phyloP scores from a whole-genome alignment of 495 filamentous ascomycete genomes.

The Neurospora sp. region DNA sequence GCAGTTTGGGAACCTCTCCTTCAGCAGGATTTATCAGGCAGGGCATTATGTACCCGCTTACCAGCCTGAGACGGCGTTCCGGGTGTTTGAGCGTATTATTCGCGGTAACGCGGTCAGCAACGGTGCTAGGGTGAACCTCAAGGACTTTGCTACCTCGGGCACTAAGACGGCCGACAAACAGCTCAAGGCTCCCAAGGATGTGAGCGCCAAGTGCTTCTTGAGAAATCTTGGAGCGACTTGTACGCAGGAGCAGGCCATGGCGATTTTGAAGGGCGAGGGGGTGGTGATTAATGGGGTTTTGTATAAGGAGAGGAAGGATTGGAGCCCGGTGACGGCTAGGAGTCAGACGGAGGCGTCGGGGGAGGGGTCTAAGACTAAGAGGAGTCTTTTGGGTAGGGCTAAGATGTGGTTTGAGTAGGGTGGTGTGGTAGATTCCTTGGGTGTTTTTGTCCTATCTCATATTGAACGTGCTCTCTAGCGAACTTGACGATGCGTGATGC shows the following conservation, averaged over 20 bases:
- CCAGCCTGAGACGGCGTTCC: slow-evolving; percentile 53
- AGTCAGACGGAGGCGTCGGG: slow-evolving; percentile 20
- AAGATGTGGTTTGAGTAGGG: not conserved
- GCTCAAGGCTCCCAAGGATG: slow-evolving; percentile 30
- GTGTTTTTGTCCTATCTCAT: not conserved
- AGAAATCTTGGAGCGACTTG: slow-evolving; percentile 42
- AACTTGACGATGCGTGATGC: not conserved
- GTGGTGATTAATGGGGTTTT: slow-evolving; percentile 41
- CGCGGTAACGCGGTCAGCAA: slow-evolving; percentile 50
- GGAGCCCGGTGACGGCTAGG: slow-evolving; percentile 21
- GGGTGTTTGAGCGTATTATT: slow-evolving; percentile 57
- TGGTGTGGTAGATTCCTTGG: not conserved
- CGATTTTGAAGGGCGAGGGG: slow-evolving; percentile 33
- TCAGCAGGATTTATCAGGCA: slow-evolving; percentile 57
- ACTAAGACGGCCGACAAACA: slow-evolving; percentile 35
- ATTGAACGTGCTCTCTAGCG: not conserved
- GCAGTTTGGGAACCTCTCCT: slow-evolving; percentile 59
- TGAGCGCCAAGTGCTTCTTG: slow-evolving; percentile 46
- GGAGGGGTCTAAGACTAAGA: slow-evolving; percentile 14
- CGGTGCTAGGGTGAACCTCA: slow-evolving; percentile 39
- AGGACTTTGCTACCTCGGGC: slow-evolving; percentile 44
- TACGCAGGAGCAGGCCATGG: slow-evolving; percentile 31
- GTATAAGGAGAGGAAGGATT: slow-evolving; percentile 38
- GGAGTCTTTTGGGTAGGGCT: not conserved
- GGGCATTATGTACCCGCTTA: slow-evolving; percentile 66